Conservation (phyloP, 179 eudicot genomes). For the Carnegiea gigantea region DNA sequence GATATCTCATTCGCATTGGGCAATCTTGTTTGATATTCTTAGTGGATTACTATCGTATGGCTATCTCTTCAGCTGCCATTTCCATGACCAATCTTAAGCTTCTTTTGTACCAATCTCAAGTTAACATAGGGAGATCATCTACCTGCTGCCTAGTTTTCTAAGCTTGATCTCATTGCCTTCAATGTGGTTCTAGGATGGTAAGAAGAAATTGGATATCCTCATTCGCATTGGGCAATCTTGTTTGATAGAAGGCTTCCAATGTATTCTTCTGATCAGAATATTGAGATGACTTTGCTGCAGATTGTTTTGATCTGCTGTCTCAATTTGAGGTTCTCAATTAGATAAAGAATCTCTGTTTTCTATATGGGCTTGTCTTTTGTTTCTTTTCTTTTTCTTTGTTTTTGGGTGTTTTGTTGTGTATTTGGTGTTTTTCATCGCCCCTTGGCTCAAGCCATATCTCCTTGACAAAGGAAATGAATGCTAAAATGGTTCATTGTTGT, state of each 20-base stretch:
- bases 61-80: not conserved
- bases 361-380: no score
- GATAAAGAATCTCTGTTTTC: not conserved
- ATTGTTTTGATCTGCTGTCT: not conserved
- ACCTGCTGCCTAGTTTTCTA: not conserved
- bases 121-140: not conserved
- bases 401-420: not conserved
- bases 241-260: not conserved
- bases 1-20: not conserved
- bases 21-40: not conserved
- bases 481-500: not conserved
- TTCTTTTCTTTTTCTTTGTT: no score
- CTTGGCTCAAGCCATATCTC: not conserved
- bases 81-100: not conserved
- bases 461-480: not conserved
- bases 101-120: not conserved
- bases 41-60: not conserved
- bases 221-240: not conserved
- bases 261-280: not conserved
- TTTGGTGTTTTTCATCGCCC: not conserved
- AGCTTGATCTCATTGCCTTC: not conserved
- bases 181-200: not conserved
- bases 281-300: not conserved
- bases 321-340: not conserved
- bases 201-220: not conserved